Percentiles rank a stretch among this genome's conserved stretches.
Conservation (phyloP, 176 grass and related monocot species). For the Bolboschoenus planiculmis region DNA sequence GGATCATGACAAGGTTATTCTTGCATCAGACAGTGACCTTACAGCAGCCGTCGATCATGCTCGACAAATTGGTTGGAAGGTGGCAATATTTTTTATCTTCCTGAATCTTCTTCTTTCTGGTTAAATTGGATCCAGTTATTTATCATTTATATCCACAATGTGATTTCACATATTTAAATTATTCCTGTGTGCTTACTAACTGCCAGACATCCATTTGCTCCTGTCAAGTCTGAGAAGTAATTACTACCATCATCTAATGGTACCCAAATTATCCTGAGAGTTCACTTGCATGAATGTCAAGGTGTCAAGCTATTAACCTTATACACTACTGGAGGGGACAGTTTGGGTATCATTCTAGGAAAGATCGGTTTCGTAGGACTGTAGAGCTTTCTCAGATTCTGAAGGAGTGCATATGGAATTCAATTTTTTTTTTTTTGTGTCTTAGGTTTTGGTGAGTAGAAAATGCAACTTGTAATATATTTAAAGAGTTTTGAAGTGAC, state of each 20-base stretch:
- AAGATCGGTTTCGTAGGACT: neutral
- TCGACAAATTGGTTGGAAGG: conserved; percentile 92
- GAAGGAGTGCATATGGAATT: neutral
- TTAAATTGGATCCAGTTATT: neutral
- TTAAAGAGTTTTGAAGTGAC: neutral
- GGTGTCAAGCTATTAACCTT: neutral
- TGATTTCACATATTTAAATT: conserved; percentile 1
- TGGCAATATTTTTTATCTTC: conserved; percentile 7
- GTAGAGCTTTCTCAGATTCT: neutral
- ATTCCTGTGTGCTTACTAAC: neutral
- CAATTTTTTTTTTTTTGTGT: neutral
- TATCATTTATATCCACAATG: neutral
- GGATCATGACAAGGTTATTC: conserved; percentile 88
- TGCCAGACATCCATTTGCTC: neutral
- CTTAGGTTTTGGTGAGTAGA: neutral
- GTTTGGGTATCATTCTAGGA: neutral
- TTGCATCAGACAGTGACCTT: conserved; percentile 77
- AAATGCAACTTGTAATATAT: neutral
- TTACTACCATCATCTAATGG: neutral
- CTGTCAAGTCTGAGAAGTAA: neutral
- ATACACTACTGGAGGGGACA: neutral
- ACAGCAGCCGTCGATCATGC: conserved; percentile 81
- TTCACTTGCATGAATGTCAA: neutral
- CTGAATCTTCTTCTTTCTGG: neutral
- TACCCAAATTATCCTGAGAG: neutral